These are phyloP conservation scores for Aquilaria malaccensis DNA, from an alignment of 345 rosid species.

Conservation along the genomic window DNA sequence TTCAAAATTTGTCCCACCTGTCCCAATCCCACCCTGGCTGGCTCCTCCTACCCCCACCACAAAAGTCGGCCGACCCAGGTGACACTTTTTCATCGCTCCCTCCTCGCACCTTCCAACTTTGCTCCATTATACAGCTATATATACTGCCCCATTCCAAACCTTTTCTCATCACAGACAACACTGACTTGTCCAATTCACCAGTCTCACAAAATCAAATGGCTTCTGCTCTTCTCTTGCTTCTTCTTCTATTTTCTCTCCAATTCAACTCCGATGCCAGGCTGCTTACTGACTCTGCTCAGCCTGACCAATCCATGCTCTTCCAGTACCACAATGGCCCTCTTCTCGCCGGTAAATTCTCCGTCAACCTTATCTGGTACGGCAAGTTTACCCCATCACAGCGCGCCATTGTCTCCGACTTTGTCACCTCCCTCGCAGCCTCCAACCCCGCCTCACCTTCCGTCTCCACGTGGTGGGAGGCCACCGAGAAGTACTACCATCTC, in stretches of 20 bases:
- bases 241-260: constrained; percentile 4
- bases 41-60: neutral
- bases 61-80: constrained; percentile 4
- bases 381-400: constrained; percentile 60
- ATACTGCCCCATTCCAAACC: constrained; percentile 9
- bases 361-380: constrained; percentile 81
- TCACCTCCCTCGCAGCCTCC: constrained; percentile 40
- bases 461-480: neutral
- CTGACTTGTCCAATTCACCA: neutral
- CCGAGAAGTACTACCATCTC: neutral
- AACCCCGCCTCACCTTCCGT: constrained; percentile 21
- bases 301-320: constrained; percentile 21
- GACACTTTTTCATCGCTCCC: neutral
- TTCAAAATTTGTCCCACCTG: constrained; percentile 3
- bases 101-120: neutral
- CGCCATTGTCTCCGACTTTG: constrained; percentile 55
- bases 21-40: constrained; percentile 17
- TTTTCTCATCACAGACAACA: neutral
- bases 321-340: constrained; percentile 70
- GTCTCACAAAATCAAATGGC: constrained; percentile 1
- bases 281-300: constrained; percentile 5
- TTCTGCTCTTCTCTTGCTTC: constrained; percentile 5
- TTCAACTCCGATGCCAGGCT: constrained; percentile 8
- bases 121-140: neutral
- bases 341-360: constrained; percentile 50